These are phyloP conservation scores for Vicia villosa DNA, from an alignment of 306 rosid genomes.

Conservation along the genomic window DNA sequence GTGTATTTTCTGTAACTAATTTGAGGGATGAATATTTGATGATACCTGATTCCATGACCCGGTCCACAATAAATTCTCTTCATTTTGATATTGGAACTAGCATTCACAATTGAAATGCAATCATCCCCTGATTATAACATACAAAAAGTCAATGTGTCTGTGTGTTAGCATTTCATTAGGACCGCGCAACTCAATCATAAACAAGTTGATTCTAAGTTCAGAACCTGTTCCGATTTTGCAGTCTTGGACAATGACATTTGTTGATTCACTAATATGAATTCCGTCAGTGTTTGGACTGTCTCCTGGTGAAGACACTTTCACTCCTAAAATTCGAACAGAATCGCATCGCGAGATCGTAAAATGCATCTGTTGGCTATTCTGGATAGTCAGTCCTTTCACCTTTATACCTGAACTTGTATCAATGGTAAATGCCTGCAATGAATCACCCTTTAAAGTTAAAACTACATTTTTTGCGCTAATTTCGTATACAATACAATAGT, in stretches of 20 bases:
- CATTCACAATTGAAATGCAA: conserved; percentile 94
- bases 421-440: conserved; percentile 85
- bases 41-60: conserved; percentile 97
- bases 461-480: conserved; percentile 12
- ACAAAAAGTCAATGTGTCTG: neutral
- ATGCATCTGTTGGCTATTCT: conserved; percentile 94
- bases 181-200: neutral
- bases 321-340: conserved; percentile 63
- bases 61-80: conserved; percentile 91
- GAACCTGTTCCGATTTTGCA: conserved; percentile 94
- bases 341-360: conserved; percentile 67
- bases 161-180: neutral
- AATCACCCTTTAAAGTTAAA: conserved; percentile 35
- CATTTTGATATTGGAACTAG: conserved; percentile 89
- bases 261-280: conserved; percentile 88
- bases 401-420: conserved; percentile 71
- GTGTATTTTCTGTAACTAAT: neutral
- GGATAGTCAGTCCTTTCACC: conserved; percentile 78
- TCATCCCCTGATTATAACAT: conserved; percentile 77
- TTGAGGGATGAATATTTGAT: conserved; percentile 21
- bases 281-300: conserved; percentile 98
- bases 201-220: conserved; percentile 9
- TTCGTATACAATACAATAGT: conserved; percentile 2
- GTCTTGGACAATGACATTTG: conserved; percentile 78
- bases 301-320: conserved; percentile 75